Evolutionary conservation across 2,329 filamentous ascomycete species (phyloP).

Genomic region (Aspergillus chevalieri): DNA sequence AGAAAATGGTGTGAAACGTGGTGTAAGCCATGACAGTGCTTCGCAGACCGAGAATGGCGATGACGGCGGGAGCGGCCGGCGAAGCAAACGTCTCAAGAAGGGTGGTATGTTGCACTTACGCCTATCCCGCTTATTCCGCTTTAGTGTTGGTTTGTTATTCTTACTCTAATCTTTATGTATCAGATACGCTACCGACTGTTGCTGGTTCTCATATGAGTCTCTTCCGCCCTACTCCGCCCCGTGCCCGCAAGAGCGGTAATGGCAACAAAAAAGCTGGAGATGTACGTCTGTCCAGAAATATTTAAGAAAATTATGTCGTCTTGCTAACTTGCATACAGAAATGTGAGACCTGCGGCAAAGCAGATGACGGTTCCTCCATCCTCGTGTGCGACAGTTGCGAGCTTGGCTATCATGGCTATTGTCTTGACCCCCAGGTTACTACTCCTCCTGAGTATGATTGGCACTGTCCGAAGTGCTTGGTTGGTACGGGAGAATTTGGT

Average conservation of each 20-base stretch:
- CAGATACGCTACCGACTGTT: slow-evolving; percentile 60
- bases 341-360: slow-evolving; percentile 81
- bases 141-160: slow-evolving; percentile 33
- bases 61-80: slow-evolving; percentile 61
- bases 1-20: slow-evolving; percentile 65
- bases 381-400: slow-evolving; percentile 90
- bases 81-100: slow-evolving; percentile 91
- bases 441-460: slow-evolving; percentile 77
- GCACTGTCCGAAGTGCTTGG: slow-evolving; percentile 92
- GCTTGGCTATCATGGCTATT: slow-evolving; percentile 76
- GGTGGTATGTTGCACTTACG: slow-evolving; percentile 40
- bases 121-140: background rate
- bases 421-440: slow-evolving; percentile 79
- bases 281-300: slow-evolving; percentile 31
- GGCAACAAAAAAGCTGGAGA: slow-evolving; percentile 54
- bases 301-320: slow-evolving; percentile 7
- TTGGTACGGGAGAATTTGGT: slow-evolving; percentile 92
- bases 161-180: background rate
- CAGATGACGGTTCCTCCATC: slow-evolving; percentile 64
- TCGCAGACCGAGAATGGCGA: slow-evolving; percentile 46
- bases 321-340: slow-evolving; percentile 47
- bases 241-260: slow-evolving; percentile 48
- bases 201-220: slow-evolving; percentile 96
- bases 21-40: slow-evolving; percentile 56
- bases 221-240: slow-evolving; percentile 70